phyloP scores from a whole-genome alignment of 148 eudicot genomes.

The Rhododendron henanense region DNA sequence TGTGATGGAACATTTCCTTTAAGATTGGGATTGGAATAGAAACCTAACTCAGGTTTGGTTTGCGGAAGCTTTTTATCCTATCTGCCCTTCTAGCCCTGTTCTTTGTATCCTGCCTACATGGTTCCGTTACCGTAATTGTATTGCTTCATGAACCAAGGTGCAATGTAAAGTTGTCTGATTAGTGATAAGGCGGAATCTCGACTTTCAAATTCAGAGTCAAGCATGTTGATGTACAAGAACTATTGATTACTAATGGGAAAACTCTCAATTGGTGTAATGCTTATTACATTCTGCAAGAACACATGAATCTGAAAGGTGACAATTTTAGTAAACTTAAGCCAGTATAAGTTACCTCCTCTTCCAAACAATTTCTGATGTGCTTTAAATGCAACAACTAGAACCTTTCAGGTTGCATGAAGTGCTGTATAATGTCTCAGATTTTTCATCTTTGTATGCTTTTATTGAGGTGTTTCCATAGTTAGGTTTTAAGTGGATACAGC shows the following conservation, averaged over 20 bases:
- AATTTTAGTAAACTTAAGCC: background rate
- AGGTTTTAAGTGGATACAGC: background rate
- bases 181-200: background rate
- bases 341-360: background rate
- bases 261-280: background rate
- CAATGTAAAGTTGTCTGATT: background rate
- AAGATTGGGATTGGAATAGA: background rate
- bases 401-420: background rate
- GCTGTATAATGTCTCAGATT: background rate
- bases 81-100: background rate
- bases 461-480: background rate
- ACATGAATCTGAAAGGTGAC: background rate
- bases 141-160: background rate
- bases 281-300: background rate
- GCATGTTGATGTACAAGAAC: background rate
- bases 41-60: background rate
- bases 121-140: background rate
- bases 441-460: background rate
- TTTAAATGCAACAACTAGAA: background rate
- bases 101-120: background rate
- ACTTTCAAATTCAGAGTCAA: background rate
- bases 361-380: background rate
- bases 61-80: background rate
- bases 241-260: background rate
- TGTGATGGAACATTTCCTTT: background rate